Base-by-base conservation (phyloP, 352 stramenopile genomes). In the Globisporangium carolinianum region DNA sequence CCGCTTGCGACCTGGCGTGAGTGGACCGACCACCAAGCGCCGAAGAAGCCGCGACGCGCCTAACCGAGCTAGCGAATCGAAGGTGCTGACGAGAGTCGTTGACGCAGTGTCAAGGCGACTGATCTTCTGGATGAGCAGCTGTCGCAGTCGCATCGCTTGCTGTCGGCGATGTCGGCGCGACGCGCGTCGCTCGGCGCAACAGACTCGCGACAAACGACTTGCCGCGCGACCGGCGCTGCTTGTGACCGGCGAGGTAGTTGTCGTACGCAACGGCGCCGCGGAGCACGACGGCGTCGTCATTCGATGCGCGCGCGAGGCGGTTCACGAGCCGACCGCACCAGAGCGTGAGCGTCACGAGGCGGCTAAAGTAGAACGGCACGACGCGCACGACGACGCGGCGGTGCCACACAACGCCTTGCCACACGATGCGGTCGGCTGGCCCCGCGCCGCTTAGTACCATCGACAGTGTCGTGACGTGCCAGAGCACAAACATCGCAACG, bases 191-290 rank as follows among this genome's bases (percentile, higher is more conserved):
- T 15, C 14, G 14, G 11, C 15, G 43, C 11, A 48, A 7, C 15
- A n/a, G 9, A 48, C 14, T 48, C 1, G 11, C 10, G 4, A 1
- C 15, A 18, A 45, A 36, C 24, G 57, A 53, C 38, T 49, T 62
- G 5, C 45, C 41, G 4, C 46, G 52, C n/a, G 17, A 37, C 24
- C 24, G 42, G 24, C 38, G 35, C 10, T 11, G 45, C 5, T 7
- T 35, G 4, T 32, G 15, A 49, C 14, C 4, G 4, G 52, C 52
- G 41, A 71, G 52, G 39, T 62, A 66, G 50, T 65, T 75, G 35
- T 73, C 58, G 48, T 73, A 77, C 10, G 51, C 63, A 35, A 75
- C 67, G 5, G 61, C 57, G 8, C 67, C 64, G 4, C 67, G 63
- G 15, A 77, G 50, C 57, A 75, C 62, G 5, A 57, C 54, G 0